These are phyloP conservation scores for Laetiporus sulphureus DNA, from an alignment of 1,284 basidiomycete species.

Conservation along the genomic window DNA sequence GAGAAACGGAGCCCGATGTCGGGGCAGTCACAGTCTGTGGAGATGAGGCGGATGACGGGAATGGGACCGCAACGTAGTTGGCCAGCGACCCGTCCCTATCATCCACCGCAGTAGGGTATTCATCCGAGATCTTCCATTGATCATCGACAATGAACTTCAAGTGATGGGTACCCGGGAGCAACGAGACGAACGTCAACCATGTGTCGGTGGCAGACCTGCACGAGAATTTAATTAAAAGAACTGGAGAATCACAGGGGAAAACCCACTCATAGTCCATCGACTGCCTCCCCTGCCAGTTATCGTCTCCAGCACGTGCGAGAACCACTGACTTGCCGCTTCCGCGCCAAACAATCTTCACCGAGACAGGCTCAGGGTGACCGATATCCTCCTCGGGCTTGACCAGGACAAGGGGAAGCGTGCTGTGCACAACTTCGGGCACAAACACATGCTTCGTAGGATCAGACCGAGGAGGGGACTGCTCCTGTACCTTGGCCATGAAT, in stretches of 20 bases:
- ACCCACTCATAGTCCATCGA: constrained; percentile 58
- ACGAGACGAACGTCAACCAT: constrained; percentile 42
- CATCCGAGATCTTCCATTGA: constrained; percentile 71
- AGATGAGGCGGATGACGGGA: constrained; percentile 27
- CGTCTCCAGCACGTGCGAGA: constrained; percentile 63
- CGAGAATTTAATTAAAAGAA: constrained; percentile 1
- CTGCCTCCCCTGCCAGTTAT: constrained; percentile 63
- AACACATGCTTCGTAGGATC: constrained; percentile 29
- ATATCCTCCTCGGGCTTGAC: constrained; percentile 31
- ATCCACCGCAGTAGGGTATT: constrained; percentile 89
- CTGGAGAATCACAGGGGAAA: constrained; percentile 7
- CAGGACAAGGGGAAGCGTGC: constrained; percentile 55
- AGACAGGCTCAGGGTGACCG: constrained; percentile 33
- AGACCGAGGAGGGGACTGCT: constrained; percentile 22
- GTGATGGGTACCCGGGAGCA: constrained; percentile 91
- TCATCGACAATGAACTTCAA: constrained; percentile 96
- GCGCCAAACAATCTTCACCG: constrained; percentile 56
- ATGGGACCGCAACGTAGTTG: constrained; percentile 78
- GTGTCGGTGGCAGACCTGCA: constrained; percentile 29
- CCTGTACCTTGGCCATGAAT: constrained; percentile 29
- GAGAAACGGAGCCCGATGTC: constrained; percentile 6
- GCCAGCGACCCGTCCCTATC: constrained; percentile 87
- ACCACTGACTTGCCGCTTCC: constrained; percentile 54
- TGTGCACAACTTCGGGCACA: constrained; percentile 51
- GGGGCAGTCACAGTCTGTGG: constrained; percentile 11